Evolutionary conservation across 1,284 basidiomycete species (phyloP).

Genomic region (Naganishia cerealis): DNA sequence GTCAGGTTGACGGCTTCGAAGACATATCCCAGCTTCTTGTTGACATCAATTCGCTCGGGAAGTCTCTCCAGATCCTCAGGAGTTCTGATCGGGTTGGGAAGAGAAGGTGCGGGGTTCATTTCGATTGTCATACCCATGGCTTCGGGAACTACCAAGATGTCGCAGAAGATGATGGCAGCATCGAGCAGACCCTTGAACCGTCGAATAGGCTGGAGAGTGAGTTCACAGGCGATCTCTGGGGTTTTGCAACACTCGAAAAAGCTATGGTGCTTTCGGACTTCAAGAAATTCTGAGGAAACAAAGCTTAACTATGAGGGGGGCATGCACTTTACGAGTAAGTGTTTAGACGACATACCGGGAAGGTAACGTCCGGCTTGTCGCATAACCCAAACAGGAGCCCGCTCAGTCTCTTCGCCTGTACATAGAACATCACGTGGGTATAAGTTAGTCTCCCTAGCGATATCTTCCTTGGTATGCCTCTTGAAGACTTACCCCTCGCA

Average conservation of each 20-base stretch:
- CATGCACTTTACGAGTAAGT: constrained; percentile 14
- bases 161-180: constrained; percentile 93
- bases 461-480: constrained; percentile 9
- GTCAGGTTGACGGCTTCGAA: constrained; percentile 85
- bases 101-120: constrained; percentile 81
- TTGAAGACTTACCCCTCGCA: constrained; percentile 64
- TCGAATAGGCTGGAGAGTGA: constrained; percentile 88
- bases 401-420: constrained; percentile 75
- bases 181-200: constrained; percentile 81
- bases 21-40: constrained; percentile 82
- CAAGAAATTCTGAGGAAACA: constrained; percentile 69
- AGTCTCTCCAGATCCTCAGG: constrained; percentile 72
- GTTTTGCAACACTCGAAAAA: constrained; percentile 93
- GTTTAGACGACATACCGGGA: constrained; percentile 65
- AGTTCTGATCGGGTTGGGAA: constrained; percentile 75
- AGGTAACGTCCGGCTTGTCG: constrained; percentile 94
- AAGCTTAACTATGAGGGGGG: constrained; percentile 28
- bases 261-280: constrained; percentile 75
- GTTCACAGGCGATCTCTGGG: constrained; percentile 75
- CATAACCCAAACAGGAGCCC: constrained; percentile 99
- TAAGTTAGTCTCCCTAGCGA: neutral
- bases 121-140: constrained; percentile 90
- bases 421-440: neutral
- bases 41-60: constrained; percentile 66
- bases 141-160: constrained; percentile 93